These are phyloP conservation scores for Neltuma alba DNA, from an alignment of 306 rosid species.

Conservation along the genomic window DNA sequence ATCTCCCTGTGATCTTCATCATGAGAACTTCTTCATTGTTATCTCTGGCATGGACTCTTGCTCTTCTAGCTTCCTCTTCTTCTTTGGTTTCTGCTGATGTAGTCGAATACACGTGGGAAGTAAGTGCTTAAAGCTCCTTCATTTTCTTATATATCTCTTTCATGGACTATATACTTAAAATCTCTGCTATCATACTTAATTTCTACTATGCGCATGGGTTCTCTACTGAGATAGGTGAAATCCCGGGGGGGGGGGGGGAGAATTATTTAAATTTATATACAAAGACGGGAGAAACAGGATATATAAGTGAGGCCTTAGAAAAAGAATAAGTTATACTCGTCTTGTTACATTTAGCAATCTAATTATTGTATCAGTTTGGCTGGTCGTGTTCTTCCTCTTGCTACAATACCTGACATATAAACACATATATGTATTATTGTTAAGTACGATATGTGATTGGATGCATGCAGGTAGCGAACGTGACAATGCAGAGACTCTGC, in stretches of 20 bases:
- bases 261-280: too few species aligned
- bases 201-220: not conserved
- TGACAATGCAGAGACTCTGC: conserved; percentile 40
- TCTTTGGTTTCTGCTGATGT: conserved; percentile 50
- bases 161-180: not conserved
- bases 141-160: not conserved
- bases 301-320: too few species aligned
- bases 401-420: too few species aligned
- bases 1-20: not conserved
- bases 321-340: too few species aligned
- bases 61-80: conserved; percentile 42
- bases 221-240: too few species aligned
- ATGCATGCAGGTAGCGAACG: conserved; percentile 40
- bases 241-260: too few species aligned
- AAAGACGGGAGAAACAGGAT: too few species aligned
- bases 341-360: too few species aligned
- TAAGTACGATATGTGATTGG: not conserved
- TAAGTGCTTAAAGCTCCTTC: not conserved
- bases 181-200: not conserved
- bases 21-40: conserved; percentile 41
- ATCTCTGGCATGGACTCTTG: conserved; percentile 36
- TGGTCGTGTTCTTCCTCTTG: too few species aligned
- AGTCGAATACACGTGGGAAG: conserved; percentile 51
- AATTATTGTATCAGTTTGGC: too few species aligned
- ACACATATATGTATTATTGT: too few species aligned